Conservation (phyloP, 2,329 filamentous ascomycete species). For the Emergomyces orientalis region DNA sequence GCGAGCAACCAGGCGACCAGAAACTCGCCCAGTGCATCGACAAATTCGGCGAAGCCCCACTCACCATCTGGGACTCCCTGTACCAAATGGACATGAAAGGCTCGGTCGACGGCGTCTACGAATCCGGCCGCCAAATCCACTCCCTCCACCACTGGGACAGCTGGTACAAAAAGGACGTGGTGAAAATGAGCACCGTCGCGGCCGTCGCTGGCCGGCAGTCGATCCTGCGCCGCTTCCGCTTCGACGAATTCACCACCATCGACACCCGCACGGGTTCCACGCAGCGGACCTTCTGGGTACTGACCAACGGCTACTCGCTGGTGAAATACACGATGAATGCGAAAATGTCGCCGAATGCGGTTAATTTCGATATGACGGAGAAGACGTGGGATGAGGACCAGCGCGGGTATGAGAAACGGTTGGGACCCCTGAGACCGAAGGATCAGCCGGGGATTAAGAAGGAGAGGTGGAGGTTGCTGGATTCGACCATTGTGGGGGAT, state of each 20-base stretch:
- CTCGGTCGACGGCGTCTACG: conserved; percentile 35
- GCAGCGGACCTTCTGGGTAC: conserved; percentile 33
- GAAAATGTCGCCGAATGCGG: conserved; percentile 29
- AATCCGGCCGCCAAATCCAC: conserved; percentile 36
- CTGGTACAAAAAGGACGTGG: conserved; percentile 38
- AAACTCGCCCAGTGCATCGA: conserved; percentile 37
- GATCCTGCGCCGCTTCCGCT: conserved; percentile 37
- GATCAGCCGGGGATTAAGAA: conserved; percentile 33
- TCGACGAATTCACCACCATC: conserved; percentile 32
- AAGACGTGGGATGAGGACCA: conserved; percentile 38
- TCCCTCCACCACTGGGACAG: conserved; percentile 38
- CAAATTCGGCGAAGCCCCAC: conserved; percentile 29
- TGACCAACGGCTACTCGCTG: conserved; percentile 38
- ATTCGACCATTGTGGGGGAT: conserved; percentile 32
- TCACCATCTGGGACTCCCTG: conserved; percentile 35
- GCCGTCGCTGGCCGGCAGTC: conserved; percentile 34
- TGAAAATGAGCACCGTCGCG: conserved; percentile 36
- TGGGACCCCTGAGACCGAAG: conserved; percentile 33
- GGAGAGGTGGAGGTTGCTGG: conserved; percentile 34
- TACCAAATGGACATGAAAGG: conserved; percentile 39
- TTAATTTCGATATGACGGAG: conserved; percentile 36
- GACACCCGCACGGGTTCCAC: conserved; percentile 28
- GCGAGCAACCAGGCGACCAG: conserved; percentile 37
- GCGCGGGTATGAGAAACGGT: conserved; percentile 31
- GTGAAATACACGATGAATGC: conserved; percentile 35